Base-by-base conservation (phyloP, 805 yeast species). In the Yamadazyma sp. region DNA sequence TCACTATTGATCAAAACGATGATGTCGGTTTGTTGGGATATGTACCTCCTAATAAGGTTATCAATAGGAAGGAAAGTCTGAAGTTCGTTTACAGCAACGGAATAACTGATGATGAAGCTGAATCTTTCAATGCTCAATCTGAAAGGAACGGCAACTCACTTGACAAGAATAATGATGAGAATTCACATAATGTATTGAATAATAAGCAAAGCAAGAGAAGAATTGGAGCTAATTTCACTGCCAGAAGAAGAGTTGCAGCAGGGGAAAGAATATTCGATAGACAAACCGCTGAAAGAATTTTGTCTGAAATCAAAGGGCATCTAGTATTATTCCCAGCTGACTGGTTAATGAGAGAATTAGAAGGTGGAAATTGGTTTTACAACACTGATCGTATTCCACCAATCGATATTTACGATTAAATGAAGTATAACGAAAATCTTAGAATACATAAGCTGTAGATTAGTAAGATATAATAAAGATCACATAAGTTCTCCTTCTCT, bases 321-420 rank as follows among this genome's bases (percentile, higher is more conserved):
- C 61, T 93, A 47, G 97, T 93, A 5, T 56, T 82, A n/a, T 91
- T 89, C 67, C 98, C 98, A 0, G 72, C 85, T 0, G 87, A 87
- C 42, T 93, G 98, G 98, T 70, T 93, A 27, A 67, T 75, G 48
- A 75, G 80, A 39, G 98, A 93, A 59, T 76, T 88, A 20, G 96
- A 89, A 38, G 77, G 86, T 5, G 91, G 86, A 8, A 93, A 94
- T 53, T 91, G 98, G 98, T 89, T 88, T 56, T 89, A 86, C 66
- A 86, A 82, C 49, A 81, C 94, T 32, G 98, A 93, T 54, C 78
- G 95, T 51, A 67, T 93, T 18, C 96, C 98, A 4, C 98, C 98
- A 1, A 78, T 93, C 37, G 98, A 93, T 54, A 91, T 93, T 35
- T 93, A 85, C 56, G 91, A 88, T 50, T 87, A 49, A 21, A n/a